Conservation (phyloP, 2,329 filamentous ascomycete species). For the Ophiostoma himal-ulmi region DNA sequence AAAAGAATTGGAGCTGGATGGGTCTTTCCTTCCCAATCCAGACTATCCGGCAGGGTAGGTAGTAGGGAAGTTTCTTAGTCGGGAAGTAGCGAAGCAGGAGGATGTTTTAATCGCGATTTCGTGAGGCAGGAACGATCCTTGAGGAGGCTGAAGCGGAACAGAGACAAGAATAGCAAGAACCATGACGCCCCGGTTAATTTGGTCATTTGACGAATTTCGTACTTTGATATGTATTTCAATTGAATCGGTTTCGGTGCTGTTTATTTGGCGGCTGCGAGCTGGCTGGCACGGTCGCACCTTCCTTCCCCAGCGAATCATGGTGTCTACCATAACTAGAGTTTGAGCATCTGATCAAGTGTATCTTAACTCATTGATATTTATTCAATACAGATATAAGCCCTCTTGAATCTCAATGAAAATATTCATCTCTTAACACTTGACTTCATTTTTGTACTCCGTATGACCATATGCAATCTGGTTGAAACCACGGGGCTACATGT, state of each 20-base stretch:
- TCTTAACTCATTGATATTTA: no score
- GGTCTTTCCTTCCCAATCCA: constrained; percentile 14
- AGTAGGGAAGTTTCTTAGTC: background rate
- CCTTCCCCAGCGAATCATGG: background rate
- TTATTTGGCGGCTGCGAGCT: background rate
- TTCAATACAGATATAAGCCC: no score
- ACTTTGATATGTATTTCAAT: background rate
- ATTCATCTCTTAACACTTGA: no score
- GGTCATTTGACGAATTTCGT: background rate
- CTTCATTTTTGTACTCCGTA: background rate
- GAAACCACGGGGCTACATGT: background rate
- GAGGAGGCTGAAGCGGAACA: constrained; percentile 5
- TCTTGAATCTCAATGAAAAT: no score
- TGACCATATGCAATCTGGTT: constrained; percentile 4
- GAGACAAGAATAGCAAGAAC: constrained; percentile 1
- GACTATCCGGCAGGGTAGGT: constrained; percentile 7
- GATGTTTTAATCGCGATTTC: constrained; percentile 5
- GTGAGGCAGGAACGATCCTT: constrained; percentile 6
- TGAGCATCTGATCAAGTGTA: background rate
- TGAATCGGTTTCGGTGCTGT: background rate
- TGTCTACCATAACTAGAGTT: background rate
- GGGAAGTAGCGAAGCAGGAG: background rate
- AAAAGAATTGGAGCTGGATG: constrained; percentile 16
- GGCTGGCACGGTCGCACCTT: background rate
- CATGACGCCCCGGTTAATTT: background rate